phyloP scores from a whole-genome alignment of 192 early-diverging fungal species.

The Coemansia sp. region DNA sequence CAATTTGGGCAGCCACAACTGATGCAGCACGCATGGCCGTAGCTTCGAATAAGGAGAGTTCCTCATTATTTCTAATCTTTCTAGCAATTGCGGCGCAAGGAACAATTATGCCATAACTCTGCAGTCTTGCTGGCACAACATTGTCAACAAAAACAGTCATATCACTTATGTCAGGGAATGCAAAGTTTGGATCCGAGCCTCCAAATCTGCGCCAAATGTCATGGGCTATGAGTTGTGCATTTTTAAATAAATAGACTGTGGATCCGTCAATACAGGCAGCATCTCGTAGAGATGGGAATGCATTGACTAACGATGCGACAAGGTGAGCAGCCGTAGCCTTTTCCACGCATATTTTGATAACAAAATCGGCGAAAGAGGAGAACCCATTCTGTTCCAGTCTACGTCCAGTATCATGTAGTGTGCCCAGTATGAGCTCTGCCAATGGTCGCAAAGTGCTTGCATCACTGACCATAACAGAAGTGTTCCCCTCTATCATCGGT shows the following conservation, averaged over 20 bases:
- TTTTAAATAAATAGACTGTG: conserved; percentile 72
- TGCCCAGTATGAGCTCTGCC: conserved; percentile 63
- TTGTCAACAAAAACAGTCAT: conserved; percentile 78
- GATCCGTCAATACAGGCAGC: conserved; percentile 52
- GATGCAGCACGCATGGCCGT: conserved; percentile 72
- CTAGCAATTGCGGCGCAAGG: conserved; percentile 50
- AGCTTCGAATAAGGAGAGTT: conserved; percentile 56
- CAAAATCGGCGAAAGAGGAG: conserved; percentile 67
- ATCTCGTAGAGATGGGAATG: conserved; percentile 76
- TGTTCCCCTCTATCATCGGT: conserved; percentile 37
- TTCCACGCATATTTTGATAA: conserved; percentile 62
- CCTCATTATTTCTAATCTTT: conserved; percentile 50
- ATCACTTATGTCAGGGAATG: conserved; percentile 64
- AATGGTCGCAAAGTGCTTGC: conserved; percentile 62
- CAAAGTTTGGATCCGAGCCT: conserved; percentile 57
- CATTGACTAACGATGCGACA: conserved; percentile 60
- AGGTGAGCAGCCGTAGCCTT: conserved; percentile 57
- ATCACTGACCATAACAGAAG: conserved; percentile 66
- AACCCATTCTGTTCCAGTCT: conserved; percentile 64
- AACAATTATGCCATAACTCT: conserved; percentile 57
- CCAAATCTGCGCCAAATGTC: conserved; percentile 65
- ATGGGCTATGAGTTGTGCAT: conserved; percentile 71
- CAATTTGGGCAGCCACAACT: conserved; percentile 62
- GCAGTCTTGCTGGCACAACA: conserved; percentile 70
- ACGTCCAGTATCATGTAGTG: conserved; percentile 71